Conservation (phyloP, 2,329 filamentous ascomycete species). For the Herpomyces periplanetae region DNA sequence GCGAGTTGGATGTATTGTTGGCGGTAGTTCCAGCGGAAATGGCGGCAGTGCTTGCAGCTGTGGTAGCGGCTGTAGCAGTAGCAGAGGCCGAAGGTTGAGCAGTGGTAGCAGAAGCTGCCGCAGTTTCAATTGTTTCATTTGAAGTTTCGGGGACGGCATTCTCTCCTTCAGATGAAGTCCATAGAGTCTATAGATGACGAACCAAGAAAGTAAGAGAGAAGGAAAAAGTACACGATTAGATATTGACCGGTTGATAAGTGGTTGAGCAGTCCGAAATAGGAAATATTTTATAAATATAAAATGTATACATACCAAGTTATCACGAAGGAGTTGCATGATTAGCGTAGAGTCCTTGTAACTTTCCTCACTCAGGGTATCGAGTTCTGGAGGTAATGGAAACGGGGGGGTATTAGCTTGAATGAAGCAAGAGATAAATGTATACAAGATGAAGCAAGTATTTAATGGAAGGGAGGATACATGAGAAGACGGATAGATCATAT, state of each 20-base stretch:
- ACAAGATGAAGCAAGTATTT: too few species aligned
- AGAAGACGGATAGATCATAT: too few species aligned
- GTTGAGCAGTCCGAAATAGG: too few species aligned
- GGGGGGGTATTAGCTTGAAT: too few species aligned
- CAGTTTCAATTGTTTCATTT: too few species aligned
- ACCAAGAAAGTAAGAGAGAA: conserved; percentile 2
- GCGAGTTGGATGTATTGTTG: not conserved
- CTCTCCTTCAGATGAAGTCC: conserved; percentile 97
- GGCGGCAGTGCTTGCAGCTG: conserved; percentile 13
- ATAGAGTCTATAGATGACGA: conserved; percentile 32
- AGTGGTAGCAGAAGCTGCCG: conserved; percentile 19
- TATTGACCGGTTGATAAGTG: too few species aligned
- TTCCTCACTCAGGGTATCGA: conserved; percentile 86
- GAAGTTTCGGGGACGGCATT: too few species aligned
- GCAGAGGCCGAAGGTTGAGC: conserved; percentile 7
- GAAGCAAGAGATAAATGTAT: too few species aligned
- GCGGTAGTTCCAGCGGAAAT: conserved; percentile 1
- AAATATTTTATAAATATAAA: conserved; percentile 4
- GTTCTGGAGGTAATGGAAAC: too few species aligned
- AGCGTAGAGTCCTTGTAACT: conserved; percentile 97
- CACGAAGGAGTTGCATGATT: conserved; percentile 91
- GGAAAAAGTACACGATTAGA: conserved; percentile 5
- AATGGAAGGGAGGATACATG: too few species aligned
- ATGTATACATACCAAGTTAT: conserved; percentile 35
- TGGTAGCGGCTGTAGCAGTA: conserved; percentile 14